Base-by-base conservation (phyloP, 805 yeast genomes). In the Tetrapisispora nanseiensis region DNA sequence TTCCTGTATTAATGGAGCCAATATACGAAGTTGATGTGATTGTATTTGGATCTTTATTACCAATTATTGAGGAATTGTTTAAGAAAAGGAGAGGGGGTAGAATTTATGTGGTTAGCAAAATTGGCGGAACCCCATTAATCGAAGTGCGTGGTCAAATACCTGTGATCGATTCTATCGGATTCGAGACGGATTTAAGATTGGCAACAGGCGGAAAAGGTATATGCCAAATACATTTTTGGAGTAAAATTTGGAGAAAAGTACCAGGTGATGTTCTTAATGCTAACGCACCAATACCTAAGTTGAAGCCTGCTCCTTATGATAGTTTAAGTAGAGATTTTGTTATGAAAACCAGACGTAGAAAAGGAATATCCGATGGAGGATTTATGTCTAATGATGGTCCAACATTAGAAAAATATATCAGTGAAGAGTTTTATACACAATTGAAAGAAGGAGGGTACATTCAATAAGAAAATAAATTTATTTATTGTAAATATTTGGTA, bases 261-360 rank as follows among this genome's bases (percentile, higher is more conserved):
- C 95, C 95, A 2, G 98, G 98, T 0, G 86, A 90, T 63, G 97
- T 97, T 8, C 55, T 90, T 52, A 95, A 90, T 57, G 63, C 66
- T 19, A 72, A 75, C 26, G 74, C 75, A 15, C 65, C 63, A 37
- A 71, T 86, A 31, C 86, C 87, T 5, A 71, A 79, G 33, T 68
- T 90, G 57, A 78, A 77, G 50, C 85, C 95, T 0, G 95, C 92
- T 1, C 80, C 82, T 6, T 62, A 69, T 0, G 66, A 67, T 9
- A 78, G 83, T 2, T 64, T 89, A 44, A 90, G 96, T 1, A 69
- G 98, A 44, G 98, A 92, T 61, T 86, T 87, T 54, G 80, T 86
- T 24, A 65, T 86, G 64, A 92, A 94, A 60, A 86, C 96, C 0
- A 72, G 99, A 58, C 76, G 79, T 52, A 73, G 97, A 52, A 90